phyloP scores from a whole-genome alignment of 2,329 filamentous ascomycete genomes.

The Hawksworthiomyces lignivorus region DNA sequence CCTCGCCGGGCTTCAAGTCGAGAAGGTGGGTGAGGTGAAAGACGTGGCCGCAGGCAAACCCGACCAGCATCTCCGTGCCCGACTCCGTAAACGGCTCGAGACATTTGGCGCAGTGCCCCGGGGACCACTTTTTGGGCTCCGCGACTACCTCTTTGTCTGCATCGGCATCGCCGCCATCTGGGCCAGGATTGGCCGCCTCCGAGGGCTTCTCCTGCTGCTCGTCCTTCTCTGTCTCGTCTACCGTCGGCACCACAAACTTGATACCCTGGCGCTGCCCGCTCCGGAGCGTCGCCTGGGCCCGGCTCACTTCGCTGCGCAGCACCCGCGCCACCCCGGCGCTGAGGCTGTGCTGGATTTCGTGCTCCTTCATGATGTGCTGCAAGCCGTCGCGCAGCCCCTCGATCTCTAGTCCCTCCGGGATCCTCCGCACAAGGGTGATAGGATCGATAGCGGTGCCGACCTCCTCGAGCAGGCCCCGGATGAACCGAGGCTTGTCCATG shows the following conservation, averaged over 20 bases:
- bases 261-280: slow-evolving; percentile 76
- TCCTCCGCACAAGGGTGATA: slow-evolving; percentile 79
- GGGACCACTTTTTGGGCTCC: slow-evolving; percentile 24
- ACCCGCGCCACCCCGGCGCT: slow-evolving; percentile 83
- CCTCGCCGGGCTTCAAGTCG: slow-evolving; percentile 39
- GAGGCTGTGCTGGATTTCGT: slow-evolving; percentile 91
- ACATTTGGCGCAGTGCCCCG: slow-evolving; percentile 55
- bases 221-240: slow-evolving; percentile 18
- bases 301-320: slow-evolving; percentile 76
- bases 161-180: neutral
- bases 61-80: slow-evolving; percentile 66
- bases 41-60: slow-evolving; percentile 75
- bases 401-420: slow-evolving; percentile 88
- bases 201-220: neutral
- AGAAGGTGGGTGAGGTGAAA: slow-evolving; percentile 71
- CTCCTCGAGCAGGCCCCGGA: slow-evolving; percentile 83
- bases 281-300: slow-evolving; percentile 73
- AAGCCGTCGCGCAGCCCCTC: slow-evolving; percentile 83
- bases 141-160: slow-evolving; percentile 3
- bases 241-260: slow-evolving; percentile 68
- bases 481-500: slow-evolving; percentile 96
- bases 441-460: slow-evolving; percentile 92
- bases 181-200: no score
- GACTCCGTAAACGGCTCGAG: slow-evolving; percentile 47
- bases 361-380: slow-evolving; percentile 85